Evolutionary conservation across 2,329 filamentous ascomycete species (phyloP), one percentile per base, ranked within the genome.

Genomic region (Aspergillus carbonarius): DNA sequence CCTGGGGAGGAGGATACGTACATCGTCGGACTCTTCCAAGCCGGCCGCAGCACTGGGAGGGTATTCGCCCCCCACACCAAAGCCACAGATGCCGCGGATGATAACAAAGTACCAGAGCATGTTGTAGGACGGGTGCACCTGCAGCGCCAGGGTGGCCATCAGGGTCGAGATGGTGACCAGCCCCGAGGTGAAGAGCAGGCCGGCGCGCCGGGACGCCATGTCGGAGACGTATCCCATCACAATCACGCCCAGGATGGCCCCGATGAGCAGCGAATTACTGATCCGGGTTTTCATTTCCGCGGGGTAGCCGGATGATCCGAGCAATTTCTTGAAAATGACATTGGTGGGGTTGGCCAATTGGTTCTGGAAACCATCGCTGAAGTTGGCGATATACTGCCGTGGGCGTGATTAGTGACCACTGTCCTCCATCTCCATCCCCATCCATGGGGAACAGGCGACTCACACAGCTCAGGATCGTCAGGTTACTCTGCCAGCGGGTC

Each of bases 91-190:
- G 0, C 74, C 74, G 4, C 74, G 70, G 6, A 72, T 73, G 1
- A 74, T 60, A 8, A 73, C 72, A 39, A 76, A 69, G 56, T 67
- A 76, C 74, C 74, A 77, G 7, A 76, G 60, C 71, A 76, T 74
- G 13, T 73, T 70, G 7, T 63, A 3, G 1, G 65, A 67, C 9
- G 69, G 67, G n/a, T 69, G 66, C 3, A 79, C 70, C 39, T 74
- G 69, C 32, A 79, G 69, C 1, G 72, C 73, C 46, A 78, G 58
- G 2, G 72, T 70, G 4, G 75, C 68, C 70, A 79, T 68, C 55
- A 72, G 62, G n/a, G 70, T 71, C 5, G 65, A 63, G 30, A 71
- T 59, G 0, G 64, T 66, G 2, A 72, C 70, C 9, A 72, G 53
- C 0, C 64, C 67, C 8, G 70, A 71, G 1, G 70, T 72, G 20